Conservation (phyloP, 1,284 basidiomycete genomes). For the Inonotus obliquus region DNA sequence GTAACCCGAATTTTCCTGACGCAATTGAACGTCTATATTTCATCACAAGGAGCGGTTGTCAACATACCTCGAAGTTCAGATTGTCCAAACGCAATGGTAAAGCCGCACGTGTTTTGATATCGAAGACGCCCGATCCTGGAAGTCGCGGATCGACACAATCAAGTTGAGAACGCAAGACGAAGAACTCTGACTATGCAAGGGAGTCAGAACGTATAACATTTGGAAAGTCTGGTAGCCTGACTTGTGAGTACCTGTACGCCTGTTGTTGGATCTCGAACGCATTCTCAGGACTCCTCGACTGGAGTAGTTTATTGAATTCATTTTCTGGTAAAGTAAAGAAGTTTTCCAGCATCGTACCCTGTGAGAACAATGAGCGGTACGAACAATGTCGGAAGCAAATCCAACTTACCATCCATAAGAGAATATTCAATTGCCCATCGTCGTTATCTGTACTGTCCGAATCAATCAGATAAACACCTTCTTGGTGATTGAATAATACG, state of each 20-base stretch:
- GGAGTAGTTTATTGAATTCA: constrained; percentile 65
- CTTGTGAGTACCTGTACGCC: constrained; percentile 82
- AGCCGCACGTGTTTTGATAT: constrained; percentile 93
- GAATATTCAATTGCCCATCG: constrained; percentile 60
- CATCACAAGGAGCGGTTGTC: constrained; percentile 16
- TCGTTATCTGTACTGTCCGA: constrained; percentile 50
- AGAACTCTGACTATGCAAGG: constrained; percentile 52
- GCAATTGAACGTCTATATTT: constrained; percentile 4
- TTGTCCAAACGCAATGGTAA: constrained; percentile 83
- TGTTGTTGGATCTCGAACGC: constrained; percentile 46
- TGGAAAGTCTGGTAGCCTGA: constrained; percentile 29
- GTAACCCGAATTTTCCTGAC: constrained; percentile 72
- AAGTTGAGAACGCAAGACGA: constrained; percentile 94
- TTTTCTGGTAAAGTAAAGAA: constrained; percentile 68
- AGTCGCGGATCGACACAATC: constrained; percentile 82
- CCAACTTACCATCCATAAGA: constrained; percentile 69
- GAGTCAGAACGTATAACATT: not conserved
- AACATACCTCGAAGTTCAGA: constrained; percentile 72
- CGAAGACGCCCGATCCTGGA: constrained; percentile 89
- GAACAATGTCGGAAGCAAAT: not conserved
- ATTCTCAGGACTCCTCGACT: constrained; percentile 33
- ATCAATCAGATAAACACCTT: constrained; percentile 80
- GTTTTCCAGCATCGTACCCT: constrained; percentile 90
- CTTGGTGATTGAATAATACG: constrained; percentile 59
- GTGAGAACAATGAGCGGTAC: constrained; percentile 8